Base-by-base conservation (phyloP, 345 rosid species). In the Syzygium aqueum region DNA sequence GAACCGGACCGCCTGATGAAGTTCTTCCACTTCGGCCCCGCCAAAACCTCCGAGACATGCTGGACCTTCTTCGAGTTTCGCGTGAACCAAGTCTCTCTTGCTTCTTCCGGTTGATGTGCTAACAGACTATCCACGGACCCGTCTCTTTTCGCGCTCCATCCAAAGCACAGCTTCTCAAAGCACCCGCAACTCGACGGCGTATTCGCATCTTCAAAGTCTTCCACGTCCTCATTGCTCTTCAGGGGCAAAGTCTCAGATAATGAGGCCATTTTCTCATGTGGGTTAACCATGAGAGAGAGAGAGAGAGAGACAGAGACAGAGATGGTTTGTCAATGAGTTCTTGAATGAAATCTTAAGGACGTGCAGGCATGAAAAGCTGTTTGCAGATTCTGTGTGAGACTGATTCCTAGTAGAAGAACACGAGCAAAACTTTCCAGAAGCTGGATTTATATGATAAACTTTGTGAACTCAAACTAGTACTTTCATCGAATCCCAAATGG, bases 21-120 rank as follows among this genome's bases (percentile, higher is more conserved):
- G 84, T 91, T 93, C 93, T 96, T 96, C 96, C 96, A 94, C 86
- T 86, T 93, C 0, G 95, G 95, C 51, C 95, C 94, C 23, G 95
- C 94, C 33, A 92, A 77, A 28, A 90, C 84, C 87, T 94, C 96
- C 0, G 98, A 94, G 5, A 92, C 53, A 67, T 92, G 94, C 53
- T 88, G 90, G 3, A 90, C 30, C 85, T 87, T 86, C 92, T 90
- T 95, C 7, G 88, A 85, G 84, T 88, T 93, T 54, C 52, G 88
- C 77, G 30, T 84, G 49, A 88, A 16, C 96, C 94, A 92, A 0
- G 85, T 89, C 12, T 89, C 94, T 73, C 89, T 82, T 1, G 8
- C 53, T 51, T 59, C 87, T 63, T 51, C 85, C 40, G 87, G 92
- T 25, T 88, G 86, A 40, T 85, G 90, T 8, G 10, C 27, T 52